Evolutionary conservation across 495 filamentous ascomycete species (phyloP).

Genomic region (Penicillium egyptiacum): DNA sequence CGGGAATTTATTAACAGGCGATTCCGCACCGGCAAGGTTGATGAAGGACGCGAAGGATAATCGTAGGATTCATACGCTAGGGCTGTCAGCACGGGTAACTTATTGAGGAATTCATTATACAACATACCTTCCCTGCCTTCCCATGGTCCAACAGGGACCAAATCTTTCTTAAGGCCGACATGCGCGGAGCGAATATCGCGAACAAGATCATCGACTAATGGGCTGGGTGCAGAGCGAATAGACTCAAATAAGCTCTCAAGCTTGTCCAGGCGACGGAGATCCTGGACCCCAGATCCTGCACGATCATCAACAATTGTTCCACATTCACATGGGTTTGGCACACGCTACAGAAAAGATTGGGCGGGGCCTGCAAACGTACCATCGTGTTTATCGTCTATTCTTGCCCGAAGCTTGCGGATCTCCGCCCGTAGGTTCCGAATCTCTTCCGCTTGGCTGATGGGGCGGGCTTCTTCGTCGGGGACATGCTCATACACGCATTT

Average conservation of each 20-base stretch:
- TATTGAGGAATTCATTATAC: neutral
- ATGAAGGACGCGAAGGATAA: conserved; percentile 10
- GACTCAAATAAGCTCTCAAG: conserved; percentile 42
- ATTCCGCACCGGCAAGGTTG: conserved; percentile 17
- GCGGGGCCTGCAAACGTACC: conserved; percentile 25
- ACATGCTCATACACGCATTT: conserved; percentile 43
- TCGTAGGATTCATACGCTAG: conserved; percentile 24
- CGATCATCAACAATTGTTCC: neutral
- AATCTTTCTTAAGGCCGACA: conserved; percentile 20
- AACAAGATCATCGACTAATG: conserved; percentile 38
- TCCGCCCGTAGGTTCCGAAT: conserved; percentile 44
- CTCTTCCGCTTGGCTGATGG: conserved; percentile 46
- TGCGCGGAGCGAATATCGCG: conserved; percentile 34
- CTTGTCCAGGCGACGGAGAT: conserved; percentile 33
- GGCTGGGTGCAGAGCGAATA: conserved; percentile 40
- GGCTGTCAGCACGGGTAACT: neutral
- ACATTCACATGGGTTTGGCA: neutral
- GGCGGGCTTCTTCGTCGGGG: conserved; percentile 40
- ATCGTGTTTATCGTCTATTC: conserved; percentile 28
- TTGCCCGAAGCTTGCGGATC: conserved; percentile 36
- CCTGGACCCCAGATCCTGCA: conserved; percentile 26
- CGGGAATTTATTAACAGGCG: conserved; percentile 1
- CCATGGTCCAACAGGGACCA: conserved; percentile 30
- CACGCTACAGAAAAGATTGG: neutral
- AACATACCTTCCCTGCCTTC: conserved; percentile 34